Percentiles rank a stretch among this genome's conserved stretches.
phyloP scores from a whole-genome alignment of 2,329 filamentous ascomycete genomes.

The Tolypocladium sp. region DNA sequence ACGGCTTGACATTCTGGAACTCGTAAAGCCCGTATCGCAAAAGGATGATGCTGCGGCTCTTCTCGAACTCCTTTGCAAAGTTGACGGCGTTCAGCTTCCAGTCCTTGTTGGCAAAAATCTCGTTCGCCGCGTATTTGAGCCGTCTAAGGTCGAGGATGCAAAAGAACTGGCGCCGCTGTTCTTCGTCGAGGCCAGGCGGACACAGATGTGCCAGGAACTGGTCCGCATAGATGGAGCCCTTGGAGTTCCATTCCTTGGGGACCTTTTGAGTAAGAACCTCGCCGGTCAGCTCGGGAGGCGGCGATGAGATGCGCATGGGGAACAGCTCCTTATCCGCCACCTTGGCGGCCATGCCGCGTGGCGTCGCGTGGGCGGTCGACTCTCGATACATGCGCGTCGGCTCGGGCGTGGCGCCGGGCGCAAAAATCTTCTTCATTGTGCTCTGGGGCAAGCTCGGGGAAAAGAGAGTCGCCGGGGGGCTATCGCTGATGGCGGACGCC shows the following conservation, averaged over 20 bases:
- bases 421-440: slow-evolving; percentile 39
- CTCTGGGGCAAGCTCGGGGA: slow-evolving; percentile 35
- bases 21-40: slow-evolving; percentile 53
- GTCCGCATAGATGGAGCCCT: slow-evolving; percentile 50
- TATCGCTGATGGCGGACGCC: slow-evolving; percentile 26
- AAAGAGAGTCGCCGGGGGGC: slow-evolving; percentile 25
- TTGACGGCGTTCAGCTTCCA: slow-evolving; percentile 55
- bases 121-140: slow-evolving; percentile 52
- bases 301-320: slow-evolving; percentile 48
- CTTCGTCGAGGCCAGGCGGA: slow-evolving; percentile 46
- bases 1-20: slow-evolving; percentile 53
- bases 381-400: slow-evolving; percentile 32
- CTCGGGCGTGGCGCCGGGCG: slow-evolving; percentile 34
- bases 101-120: slow-evolving; percentile 51
- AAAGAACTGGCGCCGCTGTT: slow-evolving; percentile 53
- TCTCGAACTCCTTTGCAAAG: slow-evolving; percentile 56
- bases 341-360: slow-evolving; percentile 40
- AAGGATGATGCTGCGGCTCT: slow-evolving; percentile 52
- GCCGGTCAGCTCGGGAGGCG: slow-evolving; percentile 46
- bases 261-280: slow-evolving; percentile 44
- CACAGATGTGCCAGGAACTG: slow-evolving; percentile 49
- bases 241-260: slow-evolving; percentile 40
- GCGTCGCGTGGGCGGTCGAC: slow-evolving; percentile 35
- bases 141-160: slow-evolving; percentile 53
- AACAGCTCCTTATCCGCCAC: slow-evolving; percentile 43